Conservation (phyloP, 768 basidiomycete genomes). For the Scleroderma bovista region DNA sequence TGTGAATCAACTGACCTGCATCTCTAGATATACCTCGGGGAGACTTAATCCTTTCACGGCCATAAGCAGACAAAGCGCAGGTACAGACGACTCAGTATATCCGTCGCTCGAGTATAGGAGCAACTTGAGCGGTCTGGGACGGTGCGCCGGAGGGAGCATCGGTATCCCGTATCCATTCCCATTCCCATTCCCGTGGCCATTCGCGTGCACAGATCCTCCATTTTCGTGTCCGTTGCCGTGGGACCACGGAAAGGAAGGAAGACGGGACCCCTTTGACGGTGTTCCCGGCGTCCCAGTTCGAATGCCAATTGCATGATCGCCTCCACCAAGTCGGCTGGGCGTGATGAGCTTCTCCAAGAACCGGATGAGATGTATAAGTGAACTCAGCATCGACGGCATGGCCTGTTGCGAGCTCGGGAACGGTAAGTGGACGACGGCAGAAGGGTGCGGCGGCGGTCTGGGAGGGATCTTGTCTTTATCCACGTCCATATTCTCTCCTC, state of each 20-base stretch:
- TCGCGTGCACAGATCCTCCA: background rate
- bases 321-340: slow-evolving; percentile 31
- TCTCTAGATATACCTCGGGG: slow-evolving; percentile 88
- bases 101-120: slow-evolving; percentile 82
- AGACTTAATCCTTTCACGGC: slow-evolving; percentile 56
- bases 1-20: slow-evolving; percentile 47
- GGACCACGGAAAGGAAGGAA: slow-evolving; percentile 14
- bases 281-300: slow-evolving; percentile 2
- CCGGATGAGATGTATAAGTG: slow-evolving; percentile 56
- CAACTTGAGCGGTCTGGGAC: slow-evolving; percentile 63
- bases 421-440: slow-evolving; percentile 65
- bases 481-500: slow-evolving; percentile 10
- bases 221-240: slow-evolving; percentile 2
- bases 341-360: slow-evolving; percentile 65
- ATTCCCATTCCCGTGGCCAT: slow-evolving; percentile 13
- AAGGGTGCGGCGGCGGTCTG: slow-evolving; percentile 68
- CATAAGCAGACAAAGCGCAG: slow-evolving; percentile 87
- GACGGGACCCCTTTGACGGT: slow-evolving; percentile 5
- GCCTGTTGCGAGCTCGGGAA: slow-evolving; percentile 67
- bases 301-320: background rate
- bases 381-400: slow-evolving; percentile 46
- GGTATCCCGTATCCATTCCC: slow-evolving; percentile 8
- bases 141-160: slow-evolving; percentile 25
- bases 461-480: slow-evolving; percentile 33
- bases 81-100: slow-evolving; percentile 88